Evolutionary conservation across 1,284 basidiomycete genomes (phyloP).

Genomic region (Retiboletus flavoniger): DNA sequence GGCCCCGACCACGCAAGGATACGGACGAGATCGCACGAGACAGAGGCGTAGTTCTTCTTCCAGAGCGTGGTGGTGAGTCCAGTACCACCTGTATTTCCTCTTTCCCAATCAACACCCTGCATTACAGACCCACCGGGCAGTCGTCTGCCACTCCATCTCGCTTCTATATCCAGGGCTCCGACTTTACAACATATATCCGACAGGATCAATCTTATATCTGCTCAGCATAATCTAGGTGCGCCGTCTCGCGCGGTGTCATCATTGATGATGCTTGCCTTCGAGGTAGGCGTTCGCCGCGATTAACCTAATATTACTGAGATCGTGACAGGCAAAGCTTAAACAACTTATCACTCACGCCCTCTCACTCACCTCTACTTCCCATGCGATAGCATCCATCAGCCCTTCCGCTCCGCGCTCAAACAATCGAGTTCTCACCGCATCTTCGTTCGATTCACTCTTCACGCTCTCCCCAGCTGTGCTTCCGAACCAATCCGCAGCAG

Average conservation of each 20-base stretch:
- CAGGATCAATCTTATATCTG: conserved; percentile 74
- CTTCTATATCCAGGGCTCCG: conserved; percentile 65
- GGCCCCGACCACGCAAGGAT: conserved; percentile 43
- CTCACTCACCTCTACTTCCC: conserved; percentile 70
- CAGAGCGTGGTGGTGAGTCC: conserved; percentile 61
- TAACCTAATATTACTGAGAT: conserved; percentile 2
- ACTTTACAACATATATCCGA: conserved; percentile 77
- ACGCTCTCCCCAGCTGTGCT: conserved; percentile 73
- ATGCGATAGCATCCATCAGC: conserved; percentile 72
- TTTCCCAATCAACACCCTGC: not conserved
- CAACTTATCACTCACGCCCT: conserved; percentile 77
- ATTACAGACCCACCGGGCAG: conserved; percentile 65
- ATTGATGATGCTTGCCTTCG: conserved; percentile 73
- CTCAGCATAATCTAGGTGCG: conserved; percentile 65
- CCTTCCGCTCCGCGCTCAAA: conserved; percentile 51
- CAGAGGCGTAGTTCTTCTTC: conserved; percentile 58
- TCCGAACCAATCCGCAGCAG: conserved; percentile 72
- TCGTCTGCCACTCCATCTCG: conserved; percentile 65
- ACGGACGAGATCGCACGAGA: conserved; percentile 71
- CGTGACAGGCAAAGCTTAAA: conserved; percentile 69
- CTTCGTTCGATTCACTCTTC: conserved; percentile 74
- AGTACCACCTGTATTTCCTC: not conserved
- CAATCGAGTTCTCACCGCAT: conserved; percentile 56
- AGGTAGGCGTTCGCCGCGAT: conserved; percentile 42
- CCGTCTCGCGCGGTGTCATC: conserved; percentile 63